These are phyloP conservation scores for Solanum chmielewskii DNA, from an alignment of 257 asterid genomes.

Conservation along the genomic window DNA sequence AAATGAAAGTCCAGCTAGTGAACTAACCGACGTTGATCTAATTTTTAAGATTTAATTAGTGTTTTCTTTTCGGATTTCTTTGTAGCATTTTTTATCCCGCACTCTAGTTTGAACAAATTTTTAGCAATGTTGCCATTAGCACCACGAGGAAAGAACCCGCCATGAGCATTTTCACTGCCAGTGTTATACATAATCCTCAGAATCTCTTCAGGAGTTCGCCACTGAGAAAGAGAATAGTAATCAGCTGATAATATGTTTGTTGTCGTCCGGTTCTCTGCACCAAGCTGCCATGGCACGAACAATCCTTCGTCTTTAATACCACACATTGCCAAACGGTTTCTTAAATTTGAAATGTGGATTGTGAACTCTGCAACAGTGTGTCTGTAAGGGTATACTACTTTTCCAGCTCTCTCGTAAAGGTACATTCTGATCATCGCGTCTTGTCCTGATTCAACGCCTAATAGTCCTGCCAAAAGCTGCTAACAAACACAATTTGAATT, in stretches of 20 bases:
- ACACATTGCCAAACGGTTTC: conserved; percentile 29
- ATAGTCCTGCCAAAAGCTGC: conserved; percentile 37
- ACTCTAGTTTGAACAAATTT: background rate
- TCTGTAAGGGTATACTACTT: conserved; percentile 24
- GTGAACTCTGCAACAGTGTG: conserved; percentile 41
- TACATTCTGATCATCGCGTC: conserved; percentile 42
- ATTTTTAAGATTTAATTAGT: background rate
- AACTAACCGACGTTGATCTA: background rate
- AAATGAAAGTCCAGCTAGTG: background rate
- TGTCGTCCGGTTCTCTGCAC: conserved; percentile 24
- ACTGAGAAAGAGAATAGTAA: conserved; percentile 23
- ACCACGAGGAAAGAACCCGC: conserved; percentile 38
- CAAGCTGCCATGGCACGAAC: conserved; percentile 22
- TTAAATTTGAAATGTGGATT: conserved; percentile 16
- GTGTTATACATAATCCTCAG: conserved; percentile 24
- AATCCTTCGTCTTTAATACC: conserved; percentile 45
- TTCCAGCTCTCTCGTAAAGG: conserved; percentile 20
- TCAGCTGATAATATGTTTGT: conserved; percentile 41
- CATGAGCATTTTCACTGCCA: conserved; percentile 22
- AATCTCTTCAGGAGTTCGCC: conserved; percentile 27
- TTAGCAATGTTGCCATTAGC: conserved; percentile 20
- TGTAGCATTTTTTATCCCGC: background rate
- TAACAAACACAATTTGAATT: background rate
- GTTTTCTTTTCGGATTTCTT: background rate
- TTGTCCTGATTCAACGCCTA: conserved; percentile 47